A percentile compares a stretch with the other conserved stretches of the same genome.
Evolutionary conservation across 2,329 filamentous ascomycete genomes (phyloP).

Genomic region (Graphiopsis chlorocephala): DNA sequence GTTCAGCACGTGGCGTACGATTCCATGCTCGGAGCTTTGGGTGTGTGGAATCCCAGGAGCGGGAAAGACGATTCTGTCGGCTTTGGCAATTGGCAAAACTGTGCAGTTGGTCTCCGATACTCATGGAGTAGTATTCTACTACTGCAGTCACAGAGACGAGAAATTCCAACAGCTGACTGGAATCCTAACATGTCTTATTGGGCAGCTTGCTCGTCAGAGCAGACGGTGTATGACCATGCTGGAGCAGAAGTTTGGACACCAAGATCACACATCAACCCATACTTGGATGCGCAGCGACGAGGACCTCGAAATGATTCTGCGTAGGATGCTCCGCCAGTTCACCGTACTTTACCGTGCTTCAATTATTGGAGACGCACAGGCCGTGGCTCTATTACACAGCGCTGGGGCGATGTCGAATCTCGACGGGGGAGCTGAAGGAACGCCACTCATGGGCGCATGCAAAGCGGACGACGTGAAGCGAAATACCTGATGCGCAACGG

Average conservation of each 20-base stretch:
- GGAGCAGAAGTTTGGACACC: not conserved
- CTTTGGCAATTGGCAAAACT: not conserved
- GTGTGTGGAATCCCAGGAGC: constrained; percentile 4
- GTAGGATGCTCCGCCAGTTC: not conserved
- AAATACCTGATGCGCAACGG: not conserved
- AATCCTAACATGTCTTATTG: not conserved
- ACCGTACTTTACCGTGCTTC: not conserved
- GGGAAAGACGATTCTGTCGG: not conserved
- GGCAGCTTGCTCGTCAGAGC: not conserved
- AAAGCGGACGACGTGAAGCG: not conserved
- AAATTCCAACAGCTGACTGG: not conserved
- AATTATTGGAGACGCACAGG: not conserved
- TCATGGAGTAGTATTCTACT: not conserved
- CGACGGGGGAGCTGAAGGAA: not conserved
- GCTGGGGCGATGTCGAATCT: not conserved
- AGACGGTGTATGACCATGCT: not conserved
- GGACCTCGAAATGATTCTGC: not conserved
- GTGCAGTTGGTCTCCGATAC: not conserved
- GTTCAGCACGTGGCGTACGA: not conserved
- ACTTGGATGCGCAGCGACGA: not conserved
- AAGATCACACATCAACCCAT: not conserved
- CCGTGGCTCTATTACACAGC: not conserved
- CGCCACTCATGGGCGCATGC: not conserved
- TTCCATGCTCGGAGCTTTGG: not conserved
- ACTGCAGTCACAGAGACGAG: not conserved